Base-by-base conservation (phyloP, 176 grass and related monocot genomes). In the Zea luxurians region DNA sequence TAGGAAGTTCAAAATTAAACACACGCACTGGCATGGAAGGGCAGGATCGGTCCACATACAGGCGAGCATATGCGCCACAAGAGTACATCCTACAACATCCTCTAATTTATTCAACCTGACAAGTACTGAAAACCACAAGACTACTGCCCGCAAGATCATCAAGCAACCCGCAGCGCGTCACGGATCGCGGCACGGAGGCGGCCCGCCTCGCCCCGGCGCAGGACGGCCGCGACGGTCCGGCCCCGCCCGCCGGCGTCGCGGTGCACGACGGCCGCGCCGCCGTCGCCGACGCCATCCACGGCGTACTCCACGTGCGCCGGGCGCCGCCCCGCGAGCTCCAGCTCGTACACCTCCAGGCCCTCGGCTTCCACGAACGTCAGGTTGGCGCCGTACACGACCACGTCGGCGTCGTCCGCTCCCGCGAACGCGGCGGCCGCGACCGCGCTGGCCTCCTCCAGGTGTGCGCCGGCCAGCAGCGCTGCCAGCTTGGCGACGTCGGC, bases 311-410 rank as follows among this genome's bases (percentile, higher is more conserved):
- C 84, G 34, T 80, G 80, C 7, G 76, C 45, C 40, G 89, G 81
- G 13, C 71, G 76, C 60, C 81, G 77, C 10, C 75, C 89, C 44
- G 77, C 81, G n/a, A 87, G 64, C 34, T 76, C 76, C 40, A 91
- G 62, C 40, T 72, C 83, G 46, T 92, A 84, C 43, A 86, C 61
- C 4, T 86, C 80, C 38, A 84, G 3, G 10, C 40, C 76, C 70
- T 73, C 66, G 66, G 88, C 86, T 48, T 92, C 90, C 44, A 92
- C 70, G 68, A 92, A 82, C 36, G 90, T 92, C 48, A 89, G 83
- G 60, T 87, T 86, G 27, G 83, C 80, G 54, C 86, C 90, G 57
- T 92, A 92, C 61, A 89, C 59, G 7, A 90, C 43, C 10, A 82
- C 62, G 78, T 93, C 87, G 10, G 37, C 75, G 17, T 64, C 70